phyloP scores from a whole-genome alignment of 108 stramenopile genomes.

The Cyclotella sp. region DNA sequence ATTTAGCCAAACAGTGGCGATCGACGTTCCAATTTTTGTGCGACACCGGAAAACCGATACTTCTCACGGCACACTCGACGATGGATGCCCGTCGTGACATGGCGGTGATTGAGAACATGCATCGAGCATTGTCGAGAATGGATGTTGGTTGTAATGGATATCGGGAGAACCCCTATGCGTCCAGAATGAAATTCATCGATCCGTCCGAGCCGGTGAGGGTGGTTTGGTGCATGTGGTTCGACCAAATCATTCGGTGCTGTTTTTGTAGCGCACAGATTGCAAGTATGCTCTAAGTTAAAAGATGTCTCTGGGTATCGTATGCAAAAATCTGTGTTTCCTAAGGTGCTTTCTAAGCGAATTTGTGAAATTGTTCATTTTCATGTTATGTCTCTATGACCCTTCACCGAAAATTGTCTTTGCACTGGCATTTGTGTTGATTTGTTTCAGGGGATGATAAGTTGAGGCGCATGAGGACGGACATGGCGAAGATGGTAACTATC shows the following conservation, averaged over 20 bases:
- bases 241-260: slow-evolving; percentile 63
- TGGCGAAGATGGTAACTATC: no score
- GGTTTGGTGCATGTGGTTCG: slow-evolving; percentile 58
- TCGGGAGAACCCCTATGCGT: slow-evolving; percentile 70
- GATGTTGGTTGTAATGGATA: slow-evolving; percentile 26
- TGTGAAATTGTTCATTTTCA: no score
- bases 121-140: not conserved
- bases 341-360: no score
- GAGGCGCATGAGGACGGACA: no score
- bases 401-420: no score
- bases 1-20: slow-evolving; percentile 72
- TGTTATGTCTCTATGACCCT: no score
- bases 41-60: slow-evolving; percentile 47
- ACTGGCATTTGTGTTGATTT: no score
- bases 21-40: slow-evolving; percentile 65
- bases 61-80: slow-evolving; percentile 81
- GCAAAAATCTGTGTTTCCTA: no score
- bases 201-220: slow-evolving; percentile 39
- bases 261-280: not conserved
- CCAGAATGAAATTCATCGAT: slow-evolving; percentile 75
- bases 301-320: no score
- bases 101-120: slow-evolving; percentile 39
- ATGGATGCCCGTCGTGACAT: slow-evolving; percentile 67
- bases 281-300: no score
- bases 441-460: no score